A percentile compares a stretch with the other conserved stretches of the same genome.
Evolutionary conservation across 441 rosid species (phyloP).

Genomic region (Populus trichocarpa): DNA sequence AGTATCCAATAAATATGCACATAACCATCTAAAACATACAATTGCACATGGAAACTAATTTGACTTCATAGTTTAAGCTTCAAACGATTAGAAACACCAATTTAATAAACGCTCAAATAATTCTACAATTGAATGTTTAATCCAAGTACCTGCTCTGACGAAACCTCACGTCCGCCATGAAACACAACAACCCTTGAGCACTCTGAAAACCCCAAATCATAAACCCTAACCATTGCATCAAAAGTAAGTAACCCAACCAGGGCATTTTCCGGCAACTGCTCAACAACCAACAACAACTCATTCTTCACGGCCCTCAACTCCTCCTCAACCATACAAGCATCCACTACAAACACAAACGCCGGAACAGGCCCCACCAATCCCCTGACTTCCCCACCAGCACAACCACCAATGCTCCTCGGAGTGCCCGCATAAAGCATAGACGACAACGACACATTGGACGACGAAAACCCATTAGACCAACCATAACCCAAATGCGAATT

Average conservation of each 20-base stretch:
- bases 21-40: background rate
- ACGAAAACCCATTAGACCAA: constrained; percentile 32
- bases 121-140: background rate
- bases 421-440: constrained; percentile 35
- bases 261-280: constrained; percentile 74
- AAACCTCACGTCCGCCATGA: constrained; percentile 68
- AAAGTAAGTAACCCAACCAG: constrained; percentile 67
- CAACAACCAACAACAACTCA: constrained; percentile 66
- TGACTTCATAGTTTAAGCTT: background rate
- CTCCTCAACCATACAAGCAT: constrained; percentile 60
- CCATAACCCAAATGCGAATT: constrained; percentile 16
- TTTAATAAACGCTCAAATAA: background rate
- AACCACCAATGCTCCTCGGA: constrained; percentile 21
- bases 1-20: background rate
- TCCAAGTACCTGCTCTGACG: constrained; percentile 58
- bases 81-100: background rate
- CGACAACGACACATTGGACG: constrained; percentile 43
- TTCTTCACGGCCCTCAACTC: constrained; percentile 67
- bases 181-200: constrained; percentile 67
- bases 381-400: constrained; percentile 20
- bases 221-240: constrained; percentile 81
- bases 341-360: constrained; percentile 81
- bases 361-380: constrained; percentile 44
- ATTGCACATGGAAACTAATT: background rate
- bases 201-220: constrained; percentile 70